Conservation (phyloP, 768 basidiomycete species). For the Hericium erinaceus region DNA sequence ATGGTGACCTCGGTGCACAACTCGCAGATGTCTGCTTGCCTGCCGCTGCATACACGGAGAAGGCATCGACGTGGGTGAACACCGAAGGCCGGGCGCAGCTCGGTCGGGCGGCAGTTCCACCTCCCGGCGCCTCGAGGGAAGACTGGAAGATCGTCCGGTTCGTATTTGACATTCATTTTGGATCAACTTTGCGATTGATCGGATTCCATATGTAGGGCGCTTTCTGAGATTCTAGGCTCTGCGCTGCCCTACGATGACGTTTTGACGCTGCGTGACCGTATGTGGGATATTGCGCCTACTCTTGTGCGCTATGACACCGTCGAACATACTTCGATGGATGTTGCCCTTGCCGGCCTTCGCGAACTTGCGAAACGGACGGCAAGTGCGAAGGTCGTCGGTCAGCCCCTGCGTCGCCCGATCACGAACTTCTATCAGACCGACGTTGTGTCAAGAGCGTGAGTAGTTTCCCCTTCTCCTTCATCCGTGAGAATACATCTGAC, state of each 20-base stretch:
- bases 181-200: too few species aligned
- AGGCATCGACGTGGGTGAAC: slow-evolving; percentile 88
- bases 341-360: slow-evolving; percentile 63
- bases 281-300: slow-evolving; percentile 95
- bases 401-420: slow-evolving; percentile 71
- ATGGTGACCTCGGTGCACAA: slow-evolving; percentile 93
- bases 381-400: slow-evolving; percentile 46
- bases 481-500: slow-evolving; percentile 2
- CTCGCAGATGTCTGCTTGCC: slow-evolving; percentile 96
- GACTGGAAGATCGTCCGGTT: slow-evolving; percentile 97
- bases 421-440: slow-evolving; percentile 95
- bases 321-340: slow-evolving; percentile 67
- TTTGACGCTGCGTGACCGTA: slow-evolving; percentile 73
- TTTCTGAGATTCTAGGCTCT: slow-evolving; percentile 77
- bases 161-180: slow-evolving; percentile 12
- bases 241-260: slow-evolving; percentile 88
- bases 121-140: slow-evolving; percentile 92
- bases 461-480: slow-evolving; percentile 16
- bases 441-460: slow-evolving; percentile 86
- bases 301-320: slow-evolving; percentile 77
- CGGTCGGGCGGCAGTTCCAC: slow-evolving; percentile 83
- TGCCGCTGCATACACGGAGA: slow-evolving; percentile 90
- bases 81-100: slow-evolving; percentile 91
- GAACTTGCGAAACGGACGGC: slow-evolving; percentile 42
- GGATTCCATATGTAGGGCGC: slow-evolving; percentile 41